phyloP scores from a whole-genome alignment of 495 filamentous ascomycete species.

The Aspergillus biplanus region DNA sequence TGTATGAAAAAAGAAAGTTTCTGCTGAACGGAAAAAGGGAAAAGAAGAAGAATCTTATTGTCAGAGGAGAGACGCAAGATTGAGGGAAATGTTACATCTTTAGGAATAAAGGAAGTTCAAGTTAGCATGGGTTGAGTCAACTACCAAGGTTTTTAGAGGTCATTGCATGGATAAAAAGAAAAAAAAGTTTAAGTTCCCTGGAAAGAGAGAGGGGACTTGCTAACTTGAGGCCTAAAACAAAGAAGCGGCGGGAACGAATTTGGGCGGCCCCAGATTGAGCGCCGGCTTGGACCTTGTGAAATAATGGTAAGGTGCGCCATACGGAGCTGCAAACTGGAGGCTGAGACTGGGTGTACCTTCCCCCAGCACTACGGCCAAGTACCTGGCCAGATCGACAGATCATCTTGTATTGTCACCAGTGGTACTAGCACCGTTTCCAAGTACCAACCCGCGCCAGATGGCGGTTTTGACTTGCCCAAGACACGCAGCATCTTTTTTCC shows the following conservation, averaged over 20 bases:
- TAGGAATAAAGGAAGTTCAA: too few species aligned
- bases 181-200: background rate
- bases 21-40: too few species aligned
- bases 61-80: background rate
- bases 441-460: slow-evolving; percentile 2
- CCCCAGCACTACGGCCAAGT: slow-evolving; percentile 15
- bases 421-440: slow-evolving; percentile 6
- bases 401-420: slow-evolving; percentile 24
- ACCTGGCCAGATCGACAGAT: slow-evolving; percentile 27
- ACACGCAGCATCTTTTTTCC: slow-evolving; percentile 32
- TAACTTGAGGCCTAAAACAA: slow-evolving; percentile 21
- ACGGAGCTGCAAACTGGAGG: background rate
- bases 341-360: slow-evolving; percentile 16
- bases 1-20: too few species aligned
- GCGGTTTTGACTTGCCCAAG: slow-evolving; percentile 13
- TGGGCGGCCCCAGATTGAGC: slow-evolving; percentile 20
- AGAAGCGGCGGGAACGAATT: slow-evolving; percentile 22
- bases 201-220: slow-evolving; percentile 6
- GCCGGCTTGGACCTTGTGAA: background rate
- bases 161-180: background rate
- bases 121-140: too few species aligned
- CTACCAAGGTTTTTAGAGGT: too few species aligned
- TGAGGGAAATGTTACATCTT: background rate
- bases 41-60: background rate
- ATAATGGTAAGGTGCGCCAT: slow-evolving; percentile 12